Evolutionary conservation across 1,139 yeast species (phyloP).

Genomic region (Yamadazyma siamensis): DNA sequence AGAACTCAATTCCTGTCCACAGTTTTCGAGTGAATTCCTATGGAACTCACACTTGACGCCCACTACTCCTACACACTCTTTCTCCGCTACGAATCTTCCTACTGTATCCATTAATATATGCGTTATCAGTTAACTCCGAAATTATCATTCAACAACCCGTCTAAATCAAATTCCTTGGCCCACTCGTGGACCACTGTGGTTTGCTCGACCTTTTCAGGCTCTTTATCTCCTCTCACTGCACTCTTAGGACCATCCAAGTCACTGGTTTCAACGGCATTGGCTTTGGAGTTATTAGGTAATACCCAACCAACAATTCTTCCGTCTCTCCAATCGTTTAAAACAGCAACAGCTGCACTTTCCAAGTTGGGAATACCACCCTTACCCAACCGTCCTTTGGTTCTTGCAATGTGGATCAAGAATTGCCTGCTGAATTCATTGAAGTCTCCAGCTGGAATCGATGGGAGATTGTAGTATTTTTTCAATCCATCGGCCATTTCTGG

Average conservation of each 20-base stretch:
- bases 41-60: too few relatives aligned
- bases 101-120: too few relatives aligned
- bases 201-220: constrained; percentile 59
- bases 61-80: too few relatives aligned
- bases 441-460: constrained; percentile 69
- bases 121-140: constrained; percentile 7
- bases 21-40: too few relatives aligned
- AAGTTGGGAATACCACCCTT: constrained; percentile 92
- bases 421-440: constrained; percentile 73
- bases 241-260: constrained; percentile 38
- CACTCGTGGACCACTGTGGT: constrained; percentile 83
- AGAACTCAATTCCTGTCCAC: too few relatives aligned
- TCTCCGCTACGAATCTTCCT: too few relatives aligned
- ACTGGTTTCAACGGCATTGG: constrained; percentile 18
- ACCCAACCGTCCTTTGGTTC: constrained; percentile 88
- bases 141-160: constrained; percentile 55
- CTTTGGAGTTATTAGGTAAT: constrained; percentile 65
- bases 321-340: constrained; percentile 95
- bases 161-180: constrained; percentile 93
- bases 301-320: constrained; percentile 94
- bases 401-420: constrained; percentile 87
- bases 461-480: constrained; percentile 69
- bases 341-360: constrained; percentile 77
- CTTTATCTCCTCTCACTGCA: constrained; percentile 43
- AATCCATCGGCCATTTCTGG: constrained; percentile 74